These are phyloP conservation scores for Leersia perrieri DNA, from an alignment of 176 grass and related monocot genomes.

Conservation along the genomic window DNA sequence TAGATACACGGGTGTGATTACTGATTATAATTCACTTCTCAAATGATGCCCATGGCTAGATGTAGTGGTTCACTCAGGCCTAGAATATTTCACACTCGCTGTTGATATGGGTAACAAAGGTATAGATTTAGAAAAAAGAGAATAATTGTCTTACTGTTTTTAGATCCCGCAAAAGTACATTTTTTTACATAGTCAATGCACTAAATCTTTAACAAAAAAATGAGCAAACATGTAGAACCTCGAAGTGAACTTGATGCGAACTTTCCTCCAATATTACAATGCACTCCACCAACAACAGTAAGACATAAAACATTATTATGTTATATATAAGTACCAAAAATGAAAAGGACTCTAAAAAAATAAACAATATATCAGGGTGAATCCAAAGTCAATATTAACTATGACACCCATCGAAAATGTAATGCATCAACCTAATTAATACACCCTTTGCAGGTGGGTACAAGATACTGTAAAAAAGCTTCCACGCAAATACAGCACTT, in stretches of 20 bases:
- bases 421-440: constrained; percentile 11
- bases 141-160: background rate
- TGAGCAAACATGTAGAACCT: background rate
- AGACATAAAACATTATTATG: background rate
- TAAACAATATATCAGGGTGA: background rate
- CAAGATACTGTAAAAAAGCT: background rate
- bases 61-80: too few relatives aligned
- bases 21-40: too few relatives aligned
- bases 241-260: background rate
- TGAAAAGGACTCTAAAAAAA: constrained; percentile 3
- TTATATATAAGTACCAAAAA: background rate
- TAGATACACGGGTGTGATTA: too few relatives aligned
- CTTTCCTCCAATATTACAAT: background rate
- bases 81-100: too few relatives aligned
- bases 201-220: background rate
- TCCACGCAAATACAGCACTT: background rate
- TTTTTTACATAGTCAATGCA: background rate
- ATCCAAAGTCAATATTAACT: constrained; percentile 21
- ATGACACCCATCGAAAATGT: constrained; percentile 9
- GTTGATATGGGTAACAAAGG: too few relatives aligned
- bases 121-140: background rate
- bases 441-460: background rate
- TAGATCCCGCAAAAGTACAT: background rate
- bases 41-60: too few relatives aligned
- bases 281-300: background rate